phyloP scores from a whole-genome alignment of 441 rosid species.

The Adansonia gregorii region DNA sequence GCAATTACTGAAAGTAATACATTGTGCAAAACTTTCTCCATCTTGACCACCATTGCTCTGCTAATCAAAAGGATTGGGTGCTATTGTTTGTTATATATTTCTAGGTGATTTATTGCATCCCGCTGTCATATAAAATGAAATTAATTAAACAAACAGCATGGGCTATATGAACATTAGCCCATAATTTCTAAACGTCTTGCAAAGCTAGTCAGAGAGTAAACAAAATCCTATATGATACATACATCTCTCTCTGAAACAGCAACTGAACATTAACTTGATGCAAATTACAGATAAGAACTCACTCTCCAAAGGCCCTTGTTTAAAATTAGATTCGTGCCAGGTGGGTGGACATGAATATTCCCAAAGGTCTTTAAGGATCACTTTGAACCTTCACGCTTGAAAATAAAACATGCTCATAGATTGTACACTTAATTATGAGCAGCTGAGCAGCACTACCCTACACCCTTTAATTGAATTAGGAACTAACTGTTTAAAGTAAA shows the following conservation, averaged over 20 bases:
- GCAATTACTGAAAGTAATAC: neutral
- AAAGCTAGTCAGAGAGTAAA: neutral
- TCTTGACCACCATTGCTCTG: neutral
- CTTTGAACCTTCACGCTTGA: neutral
- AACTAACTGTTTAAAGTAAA: neutral
- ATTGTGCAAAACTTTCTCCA: slow-evolving; percentile 2
- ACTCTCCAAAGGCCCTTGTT: neutral
- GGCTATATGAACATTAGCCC: neutral
- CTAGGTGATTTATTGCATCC: slow-evolving; percentile 1
- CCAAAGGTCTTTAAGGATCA: neutral
- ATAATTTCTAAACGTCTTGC: slow-evolving; percentile 11
- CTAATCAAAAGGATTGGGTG: neutral
- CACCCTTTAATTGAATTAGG: neutral
- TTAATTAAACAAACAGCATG: neutral
- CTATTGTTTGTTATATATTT: neutral
- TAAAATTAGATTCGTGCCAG: slow-evolving; percentile 14
- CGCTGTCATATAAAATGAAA: neutral
- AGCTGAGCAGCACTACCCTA: neutral
- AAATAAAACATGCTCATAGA: slow-evolving; percentile 15
- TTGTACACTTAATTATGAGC: neutral
- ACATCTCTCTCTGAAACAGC: neutral
- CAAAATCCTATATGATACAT: neutral
- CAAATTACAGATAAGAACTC: slow-evolving; percentile 10
- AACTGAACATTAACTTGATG: neutral
- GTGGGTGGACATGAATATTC: neutral